phyloP scores from a whole-genome alignment of 2,329 filamentous ascomycete genomes.

The Phaeomoniella chlamydospora region DNA sequence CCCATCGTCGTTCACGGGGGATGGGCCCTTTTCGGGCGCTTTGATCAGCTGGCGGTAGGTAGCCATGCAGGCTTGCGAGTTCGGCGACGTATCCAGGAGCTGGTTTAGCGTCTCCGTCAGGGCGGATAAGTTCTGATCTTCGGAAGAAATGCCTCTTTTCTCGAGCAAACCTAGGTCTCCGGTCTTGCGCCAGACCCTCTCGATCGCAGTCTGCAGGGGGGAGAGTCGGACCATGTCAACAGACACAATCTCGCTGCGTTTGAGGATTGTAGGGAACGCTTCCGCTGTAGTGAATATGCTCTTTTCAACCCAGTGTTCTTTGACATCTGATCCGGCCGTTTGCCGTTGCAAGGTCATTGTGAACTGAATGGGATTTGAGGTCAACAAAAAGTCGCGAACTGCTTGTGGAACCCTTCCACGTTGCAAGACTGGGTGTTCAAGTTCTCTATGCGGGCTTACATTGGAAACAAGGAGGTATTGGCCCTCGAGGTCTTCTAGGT shows the following conservation, averaged over 20 bases:
- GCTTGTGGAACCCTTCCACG: slow-evolving; percentile 69
- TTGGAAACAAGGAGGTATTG: slow-evolving; percentile 76
- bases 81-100: slow-evolving; percentile 60
- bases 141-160: slow-evolving; percentile 57
- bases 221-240: slow-evolving; percentile 52
- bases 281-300: slow-evolving; percentile 71
- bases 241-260: slow-evolving; percentile 69
- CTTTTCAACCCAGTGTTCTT: slow-evolving; percentile 71
- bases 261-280: slow-evolving; percentile 77
- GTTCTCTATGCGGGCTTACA: slow-evolving; percentile 68
- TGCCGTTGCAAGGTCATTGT: slow-evolving; percentile 60
- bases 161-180: slow-evolving; percentile 67
- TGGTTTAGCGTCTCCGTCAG: slow-evolving; percentile 64
- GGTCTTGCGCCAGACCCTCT: slow-evolving; percentile 82
- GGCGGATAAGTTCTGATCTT: slow-evolving; percentile 52
- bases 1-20: slow-evolving; percentile 27
- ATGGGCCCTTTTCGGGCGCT: slow-evolving; percentile 21
- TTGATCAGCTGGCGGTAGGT: slow-evolving; percentile 65
- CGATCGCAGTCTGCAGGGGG: slow-evolving; percentile 75
- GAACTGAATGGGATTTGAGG: slow-evolving; percentile 64
- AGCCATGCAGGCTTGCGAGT: slow-evolving; percentile 62
- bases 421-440: slow-evolving; percentile 73
- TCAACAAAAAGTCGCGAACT: slow-evolving; percentile 74
- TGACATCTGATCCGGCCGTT: slow-evolving; percentile 49
- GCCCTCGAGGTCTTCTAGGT: slow-evolving; percentile 70